Conservation (phyloP, 2,329 filamentous ascomycete genomes). For the Alternaria tenuissima region DNA sequence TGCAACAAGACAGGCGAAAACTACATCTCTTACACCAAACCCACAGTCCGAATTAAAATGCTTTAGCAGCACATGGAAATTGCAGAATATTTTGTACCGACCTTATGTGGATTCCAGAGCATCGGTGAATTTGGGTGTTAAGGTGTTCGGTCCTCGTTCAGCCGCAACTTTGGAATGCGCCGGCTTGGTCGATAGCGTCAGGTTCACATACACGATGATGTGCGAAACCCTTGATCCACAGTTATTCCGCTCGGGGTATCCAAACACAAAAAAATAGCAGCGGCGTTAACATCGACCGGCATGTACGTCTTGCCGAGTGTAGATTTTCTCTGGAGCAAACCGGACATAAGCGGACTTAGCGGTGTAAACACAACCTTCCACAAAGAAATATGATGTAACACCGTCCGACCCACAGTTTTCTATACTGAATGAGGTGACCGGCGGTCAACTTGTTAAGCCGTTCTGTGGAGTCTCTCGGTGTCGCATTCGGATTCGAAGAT, state of each 20-base stretch:
- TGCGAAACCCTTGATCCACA: neutral
- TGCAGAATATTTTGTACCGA: too few species aligned
- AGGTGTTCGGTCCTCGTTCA: neutral
- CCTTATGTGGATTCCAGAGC: too few species aligned
- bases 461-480: neutral
- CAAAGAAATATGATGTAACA: neutral
- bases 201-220: neutral
- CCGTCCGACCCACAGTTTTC: accelerated
- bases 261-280: neutral
- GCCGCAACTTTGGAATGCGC: neutral
- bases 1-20: too few species aligned
- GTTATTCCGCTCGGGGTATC: neutral
- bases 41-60: too few species aligned
- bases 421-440: neutral
- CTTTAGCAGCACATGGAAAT: too few species aligned
- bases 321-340: neutral
- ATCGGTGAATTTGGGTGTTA: neutral
- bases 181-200: too few species aligned
- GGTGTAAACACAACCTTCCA: neutral
- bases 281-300: neutral
- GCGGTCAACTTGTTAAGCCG: neutral
- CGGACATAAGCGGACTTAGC: neutral
- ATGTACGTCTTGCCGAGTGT: neutral
- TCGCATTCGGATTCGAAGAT: neutral
- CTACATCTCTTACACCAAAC: too few species aligned